A percentile compares a stretch with the other conserved stretches of the same genome.
phyloP scores from a whole-genome alignment of 2,329 filamentous ascomycete genomes.

The Thermoascus crustaceus region DNA sequence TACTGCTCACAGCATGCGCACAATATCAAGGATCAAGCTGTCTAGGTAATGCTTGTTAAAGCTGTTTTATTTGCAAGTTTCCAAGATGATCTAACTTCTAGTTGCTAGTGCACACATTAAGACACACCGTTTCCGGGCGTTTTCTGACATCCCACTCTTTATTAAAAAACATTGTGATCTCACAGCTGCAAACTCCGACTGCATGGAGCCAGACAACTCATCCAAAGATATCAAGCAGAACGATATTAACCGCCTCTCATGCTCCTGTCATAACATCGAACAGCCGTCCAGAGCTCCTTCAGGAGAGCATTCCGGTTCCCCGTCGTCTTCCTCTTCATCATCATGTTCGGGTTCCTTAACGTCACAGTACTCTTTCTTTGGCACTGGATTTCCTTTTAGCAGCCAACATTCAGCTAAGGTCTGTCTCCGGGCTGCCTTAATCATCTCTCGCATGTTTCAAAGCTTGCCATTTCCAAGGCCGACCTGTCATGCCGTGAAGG shows the following conservation, averaged over 20 bases:
- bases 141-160: slow-evolving; percentile 39
- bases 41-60: slow-evolving; percentile 25
- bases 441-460: slow-evolving; percentile 35
- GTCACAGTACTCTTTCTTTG: slow-evolving; percentile 9
- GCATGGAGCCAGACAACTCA: slow-evolving; percentile 5
- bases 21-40: slow-evolving; percentile 37
- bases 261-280: slow-evolving; percentile 24
- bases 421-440: slow-evolving; percentile 33
- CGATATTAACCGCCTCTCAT: slow-evolving; percentile 22
- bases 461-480: slow-evolving; percentile 31
- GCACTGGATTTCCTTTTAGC: slow-evolving; percentile 32
- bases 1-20: slow-evolving; percentile 32
- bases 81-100: slow-evolving; percentile 5
- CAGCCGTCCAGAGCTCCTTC: slow-evolving; percentile 21
- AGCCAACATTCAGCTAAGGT: slow-evolving; percentile 34
- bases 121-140: slow-evolving; percentile 39
- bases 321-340: slow-evolving; percentile 23
- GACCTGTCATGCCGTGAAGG: slow-evolving; percentile 12
- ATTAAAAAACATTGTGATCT: slow-evolving; percentile 40
- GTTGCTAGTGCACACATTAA: slow-evolving; percentile 36
- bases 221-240: slow-evolving; percentile 11
- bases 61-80: background rate
- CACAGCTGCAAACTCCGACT: slow-evolving; percentile 20
- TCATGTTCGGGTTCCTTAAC: slow-evolving; percentile 21
- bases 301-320: slow-evolving; percentile 25